Conservation (phyloP, 208 protist genomes). For the Vickermania ingenoplastis region DNA sequence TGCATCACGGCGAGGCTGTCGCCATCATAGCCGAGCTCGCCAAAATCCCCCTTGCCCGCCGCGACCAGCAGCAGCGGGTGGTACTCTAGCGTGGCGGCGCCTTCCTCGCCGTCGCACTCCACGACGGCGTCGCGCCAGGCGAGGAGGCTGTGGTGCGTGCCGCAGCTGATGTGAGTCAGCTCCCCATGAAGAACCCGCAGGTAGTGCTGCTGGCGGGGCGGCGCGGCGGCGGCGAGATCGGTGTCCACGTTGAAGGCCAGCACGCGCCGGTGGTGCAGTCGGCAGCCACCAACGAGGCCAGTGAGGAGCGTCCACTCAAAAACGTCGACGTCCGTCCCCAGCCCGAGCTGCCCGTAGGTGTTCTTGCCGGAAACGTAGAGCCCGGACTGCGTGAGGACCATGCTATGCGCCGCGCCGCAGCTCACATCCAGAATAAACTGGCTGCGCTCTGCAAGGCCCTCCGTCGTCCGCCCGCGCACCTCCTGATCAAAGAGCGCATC, state of each 20-base stretch:
- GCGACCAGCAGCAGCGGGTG: slow-evolving; percentile 46
- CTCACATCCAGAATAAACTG: slow-evolving; percentile 17
- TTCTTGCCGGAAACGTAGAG: slow-evolving; percentile 73
- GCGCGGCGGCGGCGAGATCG: neutral
- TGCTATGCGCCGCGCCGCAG: slow-evolving; percentile 36
- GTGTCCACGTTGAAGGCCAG: neutral
- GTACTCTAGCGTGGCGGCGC: slow-evolving; percentile 3
- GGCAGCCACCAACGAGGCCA: neutral
- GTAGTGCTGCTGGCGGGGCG: neutral
- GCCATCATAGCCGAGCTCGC: slow-evolving; percentile 76
- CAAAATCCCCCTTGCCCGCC: slow-evolving; percentile 75
- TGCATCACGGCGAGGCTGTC: slow-evolving; percentile 32
- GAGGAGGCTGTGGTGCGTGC: slow-evolving; percentile 73
- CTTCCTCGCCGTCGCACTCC: slow-evolving; percentile 1
- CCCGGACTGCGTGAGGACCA: slow-evolving; percentile 36
- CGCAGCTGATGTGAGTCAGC: slow-evolving; percentile 72
- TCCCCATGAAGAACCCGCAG: slow-evolving; percentile 17
- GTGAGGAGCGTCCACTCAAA: slow-evolving; percentile 20
- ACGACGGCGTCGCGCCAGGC: slow-evolving; percentile 36
- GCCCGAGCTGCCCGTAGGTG: slow-evolving; percentile 71
- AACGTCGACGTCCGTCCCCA: slow-evolving; percentile 23
- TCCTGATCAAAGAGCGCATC: slow-evolving; percentile 6
- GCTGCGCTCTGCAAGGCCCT: neutral
- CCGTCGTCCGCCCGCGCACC: too few relatives aligned
- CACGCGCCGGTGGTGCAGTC: neutral